Conservation (phyloP, 1,284 basidiomycete species). For the Trametes pubescens region DNA sequence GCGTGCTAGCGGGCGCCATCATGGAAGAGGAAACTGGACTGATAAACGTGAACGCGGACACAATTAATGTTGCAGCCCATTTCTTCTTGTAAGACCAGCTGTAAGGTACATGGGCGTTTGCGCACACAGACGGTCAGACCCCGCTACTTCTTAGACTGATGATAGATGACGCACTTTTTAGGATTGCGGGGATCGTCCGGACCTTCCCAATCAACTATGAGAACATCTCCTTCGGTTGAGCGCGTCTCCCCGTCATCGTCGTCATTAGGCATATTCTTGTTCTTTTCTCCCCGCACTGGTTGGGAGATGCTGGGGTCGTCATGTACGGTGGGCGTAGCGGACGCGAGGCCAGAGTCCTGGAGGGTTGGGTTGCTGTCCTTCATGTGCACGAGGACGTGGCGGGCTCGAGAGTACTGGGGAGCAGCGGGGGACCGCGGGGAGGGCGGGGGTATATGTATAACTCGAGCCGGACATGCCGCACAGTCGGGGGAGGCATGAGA, state of each 20-base stretch:
- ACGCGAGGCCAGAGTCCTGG: conserved; percentile 17
- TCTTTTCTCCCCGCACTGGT: conserved; percentile 15
- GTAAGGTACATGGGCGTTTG: conserved; percentile 6
- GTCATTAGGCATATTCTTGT: conserved; percentile 3
- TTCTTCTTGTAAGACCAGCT: conserved; percentile 69
- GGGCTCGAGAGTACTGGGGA: background rate
- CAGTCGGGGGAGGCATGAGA: conserved; percentile 6
- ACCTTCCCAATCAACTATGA: conserved; percentile 66
- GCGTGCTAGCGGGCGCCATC: conserved; percentile 69
- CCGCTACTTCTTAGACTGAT: background rate
- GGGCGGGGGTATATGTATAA: conserved; percentile 15
- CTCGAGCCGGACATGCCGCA: conserved; percentile 12
- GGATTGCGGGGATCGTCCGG: conserved; percentile 70
- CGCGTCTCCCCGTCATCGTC: conserved; percentile 1
- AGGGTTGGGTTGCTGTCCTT: background rate
- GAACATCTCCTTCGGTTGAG: conserved; percentile 14
- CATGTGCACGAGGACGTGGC: conserved; percentile 1
- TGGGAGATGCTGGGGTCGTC: conserved; percentile 24
- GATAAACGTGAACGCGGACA: conserved; percentile 73
- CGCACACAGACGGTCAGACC: conserved; percentile 4
- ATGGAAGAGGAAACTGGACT: conserved; percentile 75
- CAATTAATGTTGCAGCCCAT: conserved; percentile 68
- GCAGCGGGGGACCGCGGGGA: background rate
- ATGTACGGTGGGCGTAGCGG: conserved; percentile 26
- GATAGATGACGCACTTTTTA: conserved; percentile 57